Evolutionary conservation across 2,329 filamentous ascomycete species (phyloP), one percentile per base, ranked within the genome.

Genomic region (Nigrospora sphaerica): DNA sequence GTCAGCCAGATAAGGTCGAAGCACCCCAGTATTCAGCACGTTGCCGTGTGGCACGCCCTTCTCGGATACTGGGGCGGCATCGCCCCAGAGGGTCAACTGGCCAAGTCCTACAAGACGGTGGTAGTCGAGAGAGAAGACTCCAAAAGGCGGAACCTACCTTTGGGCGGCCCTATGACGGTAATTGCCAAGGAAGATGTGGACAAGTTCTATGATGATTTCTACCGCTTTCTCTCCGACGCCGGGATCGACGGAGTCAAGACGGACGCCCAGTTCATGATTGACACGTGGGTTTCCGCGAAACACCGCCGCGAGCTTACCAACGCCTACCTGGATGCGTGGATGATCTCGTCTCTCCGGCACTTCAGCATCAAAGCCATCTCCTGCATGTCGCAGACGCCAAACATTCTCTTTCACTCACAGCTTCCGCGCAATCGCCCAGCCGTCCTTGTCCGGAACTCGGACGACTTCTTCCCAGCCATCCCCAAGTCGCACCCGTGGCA

Each of bases 21-120:
- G 14, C 80, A 91, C 57, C 82, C 83, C 1, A 80, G 82, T 49
- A 84, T 97, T 48, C 78, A 86, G 49, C 86, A 95, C 56, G 78
- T 97, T 43, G 88, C 88, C 12, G 92, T 97, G 1, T 98, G 93
- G 93, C 93, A 98, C 68, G 88, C 92, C 1, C 73, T 97, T 0
- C 63, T 86, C 31, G 74, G 91, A 2, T 95, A 95, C 63, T 96
- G 93, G 93, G 92, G 89, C 40, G 91, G 91, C 0, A 82, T 98
- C 12, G 80, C 88, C 1, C 83, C 86, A 0, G 67, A 79, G 6
- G 87, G 91, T 1, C 76, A 82, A 41, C 80, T 98, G 42, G 86
- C 86, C 0, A 72, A 83, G 52, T 77, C 75, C 1, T 98, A 97
- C 68, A 86, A 88, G 61, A 95, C 89, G 0, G 69, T 83, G 2